Percentiles rank a stretch among this genome's conserved stretches.
These are phyloP conservation scores for Apium graveolens DNA, from an alignment of 129 eudicot species.

Conservation along the genomic window DNA sequence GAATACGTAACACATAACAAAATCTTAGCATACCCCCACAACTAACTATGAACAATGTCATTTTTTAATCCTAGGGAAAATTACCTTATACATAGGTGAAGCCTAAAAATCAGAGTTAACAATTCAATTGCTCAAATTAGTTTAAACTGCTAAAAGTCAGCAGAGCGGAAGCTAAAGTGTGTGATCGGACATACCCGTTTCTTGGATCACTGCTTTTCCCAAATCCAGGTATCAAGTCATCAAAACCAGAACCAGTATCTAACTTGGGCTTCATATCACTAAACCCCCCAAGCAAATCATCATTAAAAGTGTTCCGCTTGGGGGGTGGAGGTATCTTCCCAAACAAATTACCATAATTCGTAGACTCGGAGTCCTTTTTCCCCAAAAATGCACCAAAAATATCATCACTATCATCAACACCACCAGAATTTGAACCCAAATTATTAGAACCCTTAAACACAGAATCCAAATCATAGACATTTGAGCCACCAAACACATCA, in stretches of 20 bases:
- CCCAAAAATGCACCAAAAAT: constrained; percentile 42
- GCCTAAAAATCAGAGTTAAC: not conserved
- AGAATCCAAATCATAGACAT: constrained; percentile 32
- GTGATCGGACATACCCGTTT: constrained; percentile 36
- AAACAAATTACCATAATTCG: constrained; percentile 31
- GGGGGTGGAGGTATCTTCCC: constrained; percentile 13
- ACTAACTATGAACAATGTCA: not conserved
- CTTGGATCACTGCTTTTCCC: constrained; percentile 31
- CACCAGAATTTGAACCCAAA: constrained; percentile 10
- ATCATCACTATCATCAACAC: constrained; percentile 36
- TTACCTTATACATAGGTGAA: not conserved
- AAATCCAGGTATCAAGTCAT: constrained; percentile 69
- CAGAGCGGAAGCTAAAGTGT: constrained; percentile 4
- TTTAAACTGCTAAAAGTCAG: not conserved
- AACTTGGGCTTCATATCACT: constrained; percentile 28
- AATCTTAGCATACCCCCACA: not conserved
- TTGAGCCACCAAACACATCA: constrained; percentile 34
- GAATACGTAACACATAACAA: not conserved
- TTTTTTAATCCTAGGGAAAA: not conserved
- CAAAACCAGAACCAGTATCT: constrained; percentile 27
- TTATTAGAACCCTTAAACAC: constrained; percentile 26
- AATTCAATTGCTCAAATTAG: not conserved
- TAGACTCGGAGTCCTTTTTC: constrained; percentile 16
- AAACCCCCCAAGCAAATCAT: constrained; percentile 54
- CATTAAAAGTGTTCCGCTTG: constrained; percentile 25